Conservation (phyloP, 768 basidiomycete species). For the Auriculariales sp. region DNA sequence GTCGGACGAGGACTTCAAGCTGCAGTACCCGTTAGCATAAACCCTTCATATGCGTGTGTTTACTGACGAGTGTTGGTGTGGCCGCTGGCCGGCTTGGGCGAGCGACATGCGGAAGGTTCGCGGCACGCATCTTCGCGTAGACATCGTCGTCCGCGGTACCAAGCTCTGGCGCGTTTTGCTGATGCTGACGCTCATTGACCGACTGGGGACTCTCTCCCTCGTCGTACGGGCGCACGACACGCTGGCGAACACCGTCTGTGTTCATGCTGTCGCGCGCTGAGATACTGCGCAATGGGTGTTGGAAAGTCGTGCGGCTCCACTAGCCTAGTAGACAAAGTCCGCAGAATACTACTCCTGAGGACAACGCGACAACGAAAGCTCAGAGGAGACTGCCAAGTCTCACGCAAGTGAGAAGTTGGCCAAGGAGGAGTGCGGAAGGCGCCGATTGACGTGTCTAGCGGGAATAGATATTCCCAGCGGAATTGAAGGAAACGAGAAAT, state of each 20-base stretch:
- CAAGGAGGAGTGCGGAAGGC: too few species aligned
- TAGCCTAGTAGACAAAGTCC: too few species aligned
- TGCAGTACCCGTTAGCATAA: constrained; percentile 15
- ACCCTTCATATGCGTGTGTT: constrained; percentile 37
- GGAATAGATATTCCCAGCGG: too few species aligned
- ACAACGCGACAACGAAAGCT: too few species aligned
- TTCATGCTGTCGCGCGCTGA: constrained; percentile 42
- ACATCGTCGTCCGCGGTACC: constrained; percentile 58
- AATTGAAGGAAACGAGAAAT: too few species aligned
- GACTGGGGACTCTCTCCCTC: neutral
- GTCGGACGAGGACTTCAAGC: constrained; percentile 68
- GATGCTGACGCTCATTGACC: constrained; percentile 11
- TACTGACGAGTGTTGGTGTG: too few species aligned
- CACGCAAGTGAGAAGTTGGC: too few species aligned
- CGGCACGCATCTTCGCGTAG: constrained; percentile 28
- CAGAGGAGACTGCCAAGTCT: too few species aligned
- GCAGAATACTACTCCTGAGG: too few species aligned
- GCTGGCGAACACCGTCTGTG: constrained; percentile 33
- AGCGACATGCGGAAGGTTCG: constrained; percentile 5
- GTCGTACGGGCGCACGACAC: constrained; percentile 21
- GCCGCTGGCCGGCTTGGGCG: constrained; percentile 29
- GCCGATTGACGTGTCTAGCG: too few species aligned
- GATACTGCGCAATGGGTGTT: too few species aligned
- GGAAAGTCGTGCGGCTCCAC: too few species aligned
- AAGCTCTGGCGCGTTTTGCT: constrained; percentile 21